Evolutionary conservation across 805 yeast species (phyloP).

Genomic region (Huiozyma naganishii): DNA sequence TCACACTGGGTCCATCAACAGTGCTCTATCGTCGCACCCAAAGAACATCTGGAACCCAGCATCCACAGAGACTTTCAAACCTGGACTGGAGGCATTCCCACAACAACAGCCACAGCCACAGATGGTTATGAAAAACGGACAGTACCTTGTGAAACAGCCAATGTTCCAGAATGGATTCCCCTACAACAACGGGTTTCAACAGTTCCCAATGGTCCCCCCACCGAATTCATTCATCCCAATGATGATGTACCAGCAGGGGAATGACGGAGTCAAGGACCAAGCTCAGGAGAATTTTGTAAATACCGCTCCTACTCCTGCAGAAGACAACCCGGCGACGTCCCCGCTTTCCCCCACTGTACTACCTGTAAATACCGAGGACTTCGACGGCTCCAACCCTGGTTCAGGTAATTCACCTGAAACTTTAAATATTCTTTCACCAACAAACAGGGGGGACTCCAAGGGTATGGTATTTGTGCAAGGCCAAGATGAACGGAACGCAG

Average conservation of each 20-base stretch:
- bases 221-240: conserved; percentile 5
- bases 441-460: no score
- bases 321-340: no score
- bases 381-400: no score
- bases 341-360: no score
- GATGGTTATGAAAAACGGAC: background rate
- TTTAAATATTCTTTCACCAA: no score
- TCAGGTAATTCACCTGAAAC: no score
- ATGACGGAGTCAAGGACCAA: background rate
- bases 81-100: conserved; percentile 2
- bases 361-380: no score
- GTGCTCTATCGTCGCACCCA: background rate
- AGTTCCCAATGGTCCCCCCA: conserved; percentile 2
- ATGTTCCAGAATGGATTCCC: conserved; percentile 5
- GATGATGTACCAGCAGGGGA: conserved; percentile 3
- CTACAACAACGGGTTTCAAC: conserved; percentile 5
- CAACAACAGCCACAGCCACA: background rate
- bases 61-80: conserved; percentile 21
- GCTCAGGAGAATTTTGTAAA: no score
- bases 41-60: conserved; percentile 23
- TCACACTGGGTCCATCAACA: background rate
- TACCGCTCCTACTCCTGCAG: no score
- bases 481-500: conserved; percentile 2
- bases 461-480: conserved; percentile 6
- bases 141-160: conserved; percentile 5